Conservation (phyloP, 2,329 filamentous ascomycete genomes). For the Pezicula rhizophila region DNA sequence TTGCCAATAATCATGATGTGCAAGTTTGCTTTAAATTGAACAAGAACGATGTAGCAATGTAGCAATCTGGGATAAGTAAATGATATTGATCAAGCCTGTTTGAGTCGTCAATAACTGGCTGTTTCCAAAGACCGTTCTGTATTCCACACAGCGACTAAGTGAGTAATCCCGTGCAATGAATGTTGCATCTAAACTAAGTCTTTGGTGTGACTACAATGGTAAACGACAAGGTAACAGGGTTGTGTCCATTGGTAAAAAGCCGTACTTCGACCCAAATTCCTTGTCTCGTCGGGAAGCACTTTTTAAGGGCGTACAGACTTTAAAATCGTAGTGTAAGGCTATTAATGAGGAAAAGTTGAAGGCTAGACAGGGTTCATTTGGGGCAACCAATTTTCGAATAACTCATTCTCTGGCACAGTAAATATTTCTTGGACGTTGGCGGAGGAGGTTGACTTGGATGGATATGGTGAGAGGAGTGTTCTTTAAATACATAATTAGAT, state of each 20-base stretch:
- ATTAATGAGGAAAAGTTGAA: too few species aligned
- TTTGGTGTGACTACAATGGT: constrained; percentile 48
- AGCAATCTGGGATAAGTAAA: constrained; percentile 60
- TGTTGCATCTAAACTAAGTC: too few species aligned
- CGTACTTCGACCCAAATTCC: constrained; percentile 39
- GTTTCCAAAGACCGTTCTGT: constrained; percentile 29
- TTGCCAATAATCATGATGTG: constrained; percentile 49
- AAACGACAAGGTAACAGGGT: constrained; percentile 38
- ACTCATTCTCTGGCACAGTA: too few species aligned
- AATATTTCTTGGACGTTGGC: too few species aligned
- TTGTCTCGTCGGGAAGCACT: constrained; percentile 35
- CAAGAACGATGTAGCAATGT: constrained; percentile 46
- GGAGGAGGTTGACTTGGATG: too few species aligned
- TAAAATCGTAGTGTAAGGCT: too few species aligned
- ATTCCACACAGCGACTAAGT: constrained; percentile 40
- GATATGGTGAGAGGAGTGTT: too few species aligned
- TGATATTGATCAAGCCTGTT: constrained; percentile 27
- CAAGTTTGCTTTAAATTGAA: constrained; percentile 50
- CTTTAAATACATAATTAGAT: too few species aligned
- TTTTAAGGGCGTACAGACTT: too few species aligned
- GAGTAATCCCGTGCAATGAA: too few species aligned
- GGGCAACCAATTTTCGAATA: too few species aligned
- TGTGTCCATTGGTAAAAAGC: constrained; percentile 41
- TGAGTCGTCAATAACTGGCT: constrained; percentile 23
- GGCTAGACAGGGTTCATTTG: too few species aligned